A percentile compares a stretch with the other conserved stretches of the same genome.
Conservation (phyloP, 495 filamentous ascomycete genomes). For the Trichoderma gamsii region DNA sequence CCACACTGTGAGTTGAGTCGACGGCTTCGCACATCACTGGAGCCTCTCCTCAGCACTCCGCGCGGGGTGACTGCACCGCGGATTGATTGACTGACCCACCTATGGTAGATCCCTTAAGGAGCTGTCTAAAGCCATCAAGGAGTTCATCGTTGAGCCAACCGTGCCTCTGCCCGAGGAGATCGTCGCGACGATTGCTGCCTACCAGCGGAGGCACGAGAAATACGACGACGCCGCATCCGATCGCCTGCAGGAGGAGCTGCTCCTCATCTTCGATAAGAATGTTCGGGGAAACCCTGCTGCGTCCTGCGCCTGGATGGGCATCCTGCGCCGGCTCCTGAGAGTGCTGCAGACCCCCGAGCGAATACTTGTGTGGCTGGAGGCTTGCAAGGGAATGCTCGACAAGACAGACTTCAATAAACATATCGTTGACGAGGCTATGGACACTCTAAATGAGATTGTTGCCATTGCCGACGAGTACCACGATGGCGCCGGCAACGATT, state of each 20-base stretch:
- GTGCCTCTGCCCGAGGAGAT: slow-evolving; percentile 60
- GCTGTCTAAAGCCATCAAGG: slow-evolving; percentile 51
- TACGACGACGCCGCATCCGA: slow-evolving; percentile 55
- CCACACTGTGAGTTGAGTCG: slow-evolving; percentile 8
- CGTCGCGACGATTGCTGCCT: slow-evolving; percentile 49
- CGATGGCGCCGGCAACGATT: slow-evolving; percentile 25
- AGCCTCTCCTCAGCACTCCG: background rate
- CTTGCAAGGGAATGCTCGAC: slow-evolving; percentile 52
- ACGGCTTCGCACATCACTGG: background rate
- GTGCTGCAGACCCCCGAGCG: slow-evolving; percentile 47
- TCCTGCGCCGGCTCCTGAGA: slow-evolving; percentile 54
- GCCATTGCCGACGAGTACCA: slow-evolving; percentile 53
- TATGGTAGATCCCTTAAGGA: slow-evolving; percentile 47
- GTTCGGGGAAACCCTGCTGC: slow-evolving; percentile 48
- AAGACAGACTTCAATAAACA: slow-evolving; percentile 51
- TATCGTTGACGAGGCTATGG: slow-evolving; percentile 51
- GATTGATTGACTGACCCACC: background rate
- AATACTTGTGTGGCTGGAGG: slow-evolving; percentile 61
- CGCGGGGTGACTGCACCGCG: slow-evolving; percentile 1
- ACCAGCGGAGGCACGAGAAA: slow-evolving; percentile 52
- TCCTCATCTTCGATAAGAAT: slow-evolving; percentile 51
- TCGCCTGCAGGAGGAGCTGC: slow-evolving; percentile 60
- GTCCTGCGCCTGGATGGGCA: slow-evolving; percentile 54
- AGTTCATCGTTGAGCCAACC: slow-evolving; percentile 44
- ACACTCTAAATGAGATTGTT: slow-evolving; percentile 51